Evolutionary conservation across 2,329 filamentous ascomycete species (phyloP).

Genomic region (Arthrobotrys sinensis): DNA sequence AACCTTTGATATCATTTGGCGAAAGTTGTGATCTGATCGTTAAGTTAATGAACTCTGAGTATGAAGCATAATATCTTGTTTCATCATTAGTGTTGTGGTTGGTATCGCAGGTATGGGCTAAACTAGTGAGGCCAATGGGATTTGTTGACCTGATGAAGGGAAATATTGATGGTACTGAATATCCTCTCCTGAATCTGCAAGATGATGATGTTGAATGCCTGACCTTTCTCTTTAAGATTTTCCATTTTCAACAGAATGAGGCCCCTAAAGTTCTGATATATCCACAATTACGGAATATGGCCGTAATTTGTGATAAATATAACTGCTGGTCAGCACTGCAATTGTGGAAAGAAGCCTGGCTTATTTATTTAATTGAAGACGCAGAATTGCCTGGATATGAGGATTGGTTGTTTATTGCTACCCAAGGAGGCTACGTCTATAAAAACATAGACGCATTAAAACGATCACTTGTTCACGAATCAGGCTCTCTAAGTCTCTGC

Average conservation of each 20-base stretch:
- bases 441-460: conserved; percentile 2
- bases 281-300: conserved; percentile 21
- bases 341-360: conserved; percentile 23
- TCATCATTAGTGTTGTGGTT: conserved; percentile 8
- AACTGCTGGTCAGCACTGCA: conserved; percentile 13
- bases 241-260: conserved; percentile 8
- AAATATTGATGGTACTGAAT: conserved; percentile 8
- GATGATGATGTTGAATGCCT: conserved; percentile 4
- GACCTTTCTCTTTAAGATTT: conserved; percentile 14
- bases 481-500: conserved; percentile 9
- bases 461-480: conserved; percentile 5
- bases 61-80: conserved; percentile 11
- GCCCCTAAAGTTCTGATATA: conserved; percentile 11
- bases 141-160: conserved; percentile 10
- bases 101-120: conserved; percentile 14
- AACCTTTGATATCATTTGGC: conserved; percentile 16
- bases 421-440: not conserved
- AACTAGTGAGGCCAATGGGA: conserved; percentile 10
- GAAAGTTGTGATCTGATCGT: conserved; percentile 8
- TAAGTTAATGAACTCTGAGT: conserved; percentile 6
- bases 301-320: conserved; percentile 33
- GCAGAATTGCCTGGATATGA: conserved; percentile 15
- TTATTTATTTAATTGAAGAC: not conserved
- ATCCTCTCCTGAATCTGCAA: conserved; percentile 11
- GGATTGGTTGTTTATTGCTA: conserved; percentile 25